Percentiles rank a stretch among this genome's conserved stretches.
Evolutionary conservation across 805 yeast genomes (phyloP).

Genomic region (Yamadazyma paraphyllophila): DNA sequence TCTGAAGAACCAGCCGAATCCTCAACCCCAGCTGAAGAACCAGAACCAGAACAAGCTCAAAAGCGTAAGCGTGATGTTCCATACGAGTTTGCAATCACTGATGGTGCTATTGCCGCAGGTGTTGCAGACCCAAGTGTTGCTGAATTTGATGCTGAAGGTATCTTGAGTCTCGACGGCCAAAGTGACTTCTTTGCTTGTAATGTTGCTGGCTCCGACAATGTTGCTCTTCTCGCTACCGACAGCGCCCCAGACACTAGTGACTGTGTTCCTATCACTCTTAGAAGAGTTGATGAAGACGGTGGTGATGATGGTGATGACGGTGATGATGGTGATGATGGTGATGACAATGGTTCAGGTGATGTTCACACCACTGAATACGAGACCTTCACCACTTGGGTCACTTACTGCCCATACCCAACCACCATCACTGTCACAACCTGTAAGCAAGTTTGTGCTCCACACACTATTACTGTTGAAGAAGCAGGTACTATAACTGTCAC

Average conservation of each 20-base stretch:
- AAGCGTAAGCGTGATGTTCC: background rate
- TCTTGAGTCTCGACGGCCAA: background rate
- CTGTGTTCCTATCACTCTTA: background rate
- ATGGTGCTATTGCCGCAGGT: background rate
- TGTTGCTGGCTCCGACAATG: background rate
- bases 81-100: background rate
- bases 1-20: background rate
- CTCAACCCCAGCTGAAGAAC: background rate
- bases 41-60: no score
- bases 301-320: background rate
- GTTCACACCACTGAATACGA: conserved; percentile 19
- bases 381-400: conserved; percentile 34
- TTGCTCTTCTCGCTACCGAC: background rate
- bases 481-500: conserved; percentile 33
- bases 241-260: background rate
- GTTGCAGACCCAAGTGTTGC: background rate
- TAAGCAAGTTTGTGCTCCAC: conserved; percentile 23
- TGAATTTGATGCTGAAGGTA: background rate
- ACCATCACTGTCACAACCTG: conserved; percentile 33
- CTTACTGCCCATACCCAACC: conserved; percentile 38
- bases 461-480: conserved; percentile 27
- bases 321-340: conserved; percentile 11
- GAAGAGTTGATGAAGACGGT: background rate
- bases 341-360: conserved; percentile 15
- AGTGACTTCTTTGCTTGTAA: conserved; percentile 1